A percentile compares a stretch with the other conserved stretches of the same genome.
These are phyloP conservation scores for Picea engelmannii DNA, from an alignment of 83 land plant species.

Conservation along the genomic window DNA sequence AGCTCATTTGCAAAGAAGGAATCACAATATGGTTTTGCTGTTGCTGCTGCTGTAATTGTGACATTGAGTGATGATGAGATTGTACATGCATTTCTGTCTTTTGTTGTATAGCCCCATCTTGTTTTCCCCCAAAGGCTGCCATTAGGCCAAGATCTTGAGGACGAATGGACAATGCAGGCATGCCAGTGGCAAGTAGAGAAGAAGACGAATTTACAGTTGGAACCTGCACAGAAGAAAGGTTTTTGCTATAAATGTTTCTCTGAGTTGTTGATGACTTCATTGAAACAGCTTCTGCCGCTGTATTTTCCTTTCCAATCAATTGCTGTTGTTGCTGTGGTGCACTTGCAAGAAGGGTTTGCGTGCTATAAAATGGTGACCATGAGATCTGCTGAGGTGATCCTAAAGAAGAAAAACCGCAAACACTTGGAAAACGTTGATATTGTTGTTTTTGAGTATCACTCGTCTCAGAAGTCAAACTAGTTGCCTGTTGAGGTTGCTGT, in stretches of 20 bases:
- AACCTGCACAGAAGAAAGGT: not conserved
- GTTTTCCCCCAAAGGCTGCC: not conserved
- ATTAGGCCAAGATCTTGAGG: not conserved
- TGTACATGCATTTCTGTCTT: not conserved
- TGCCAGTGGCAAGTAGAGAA: not conserved
- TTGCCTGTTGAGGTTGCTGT: not conserved
- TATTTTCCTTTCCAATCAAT: not conserved
- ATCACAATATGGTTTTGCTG: not conserved
- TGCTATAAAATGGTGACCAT: not conserved
- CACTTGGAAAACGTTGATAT: not conserved
- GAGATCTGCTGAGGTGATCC: not conserved
- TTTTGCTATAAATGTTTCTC: not conserved
- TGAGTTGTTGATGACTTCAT: not conserved
- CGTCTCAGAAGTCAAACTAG: not conserved
- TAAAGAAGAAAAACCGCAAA: conserved; percentile 2
- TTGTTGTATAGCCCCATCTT: not conserved
- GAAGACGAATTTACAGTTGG: not conserved
- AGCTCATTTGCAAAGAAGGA: not conserved
- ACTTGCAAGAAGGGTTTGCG: not conserved
- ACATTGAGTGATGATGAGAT: not conserved
- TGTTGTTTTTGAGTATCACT: not conserved
- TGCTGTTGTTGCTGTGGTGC: not conserved
- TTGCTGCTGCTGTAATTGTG: not conserved
- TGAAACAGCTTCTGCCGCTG: not conserved
- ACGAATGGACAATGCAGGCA: not conserved